Evolutionary conservation across 1,284 basidiomycete species (phyloP), one percentile per base, ranked within the genome.

Genomic region (Moesziomyces aphidis): DNA sequence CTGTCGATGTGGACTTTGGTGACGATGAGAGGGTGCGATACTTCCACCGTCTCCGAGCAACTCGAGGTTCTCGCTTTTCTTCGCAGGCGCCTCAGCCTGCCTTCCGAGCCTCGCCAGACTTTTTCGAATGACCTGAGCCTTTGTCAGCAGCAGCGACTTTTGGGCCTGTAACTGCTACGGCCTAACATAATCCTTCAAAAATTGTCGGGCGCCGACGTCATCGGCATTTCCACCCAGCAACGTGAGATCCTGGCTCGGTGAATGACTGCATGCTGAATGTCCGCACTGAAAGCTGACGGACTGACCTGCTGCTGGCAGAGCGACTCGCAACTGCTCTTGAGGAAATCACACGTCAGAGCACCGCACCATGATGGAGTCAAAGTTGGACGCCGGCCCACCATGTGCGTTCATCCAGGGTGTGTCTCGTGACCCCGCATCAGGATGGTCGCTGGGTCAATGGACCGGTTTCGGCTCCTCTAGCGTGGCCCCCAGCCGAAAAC

Each of bases 91-190:
- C 39, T 42, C 19, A 19, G 3, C 7, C 39, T 7, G 19, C 39
- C 39, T 15, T 19, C 39, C 7, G 17, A 42, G 31, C 51, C 26
- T 23, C 11, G n/a, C 34, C 15, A 22, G 39, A 46, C 15, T 19
- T 44, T 55, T 28, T 24, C 3, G 19, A 24, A 53, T 67, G 58
- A 67, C 54, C 47, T 57, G 47, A 67, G 64, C 58, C 34, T 54
- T 54, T 50, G 64, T 67, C 64, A 67, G 53, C 10, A 9, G 8
- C 19, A 44, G n/a, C n/a, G n/a, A n/a, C n/a, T n/a, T n/a, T n/a
- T n/a, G n/a, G n/a, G n/a, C n/a, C n/a, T n/a, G n/a, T n/a, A n/a
- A n/a, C n/a, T n/a, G n/a, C n/a, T n/a, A n/a, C n/a, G n/a, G 21
- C 36, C 52, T 28, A 15, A 44, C 26, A 53, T 13, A 19, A 17